phyloP scores from a whole-genome alignment of 2,329 filamentous ascomycete genomes.

The Xylaria sp. region DNA sequence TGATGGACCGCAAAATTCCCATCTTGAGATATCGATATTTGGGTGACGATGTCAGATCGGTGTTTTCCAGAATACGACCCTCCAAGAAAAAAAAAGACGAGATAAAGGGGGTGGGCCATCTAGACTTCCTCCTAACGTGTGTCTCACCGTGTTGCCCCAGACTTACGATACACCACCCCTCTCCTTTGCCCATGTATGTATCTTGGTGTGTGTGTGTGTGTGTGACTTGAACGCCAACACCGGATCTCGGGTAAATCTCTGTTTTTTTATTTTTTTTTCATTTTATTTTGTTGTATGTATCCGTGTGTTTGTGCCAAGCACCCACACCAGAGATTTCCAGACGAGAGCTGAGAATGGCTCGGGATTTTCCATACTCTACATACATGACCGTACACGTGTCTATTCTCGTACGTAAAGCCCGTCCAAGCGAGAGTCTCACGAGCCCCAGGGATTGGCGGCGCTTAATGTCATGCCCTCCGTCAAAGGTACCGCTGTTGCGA shows the following conservation, averaged over 20 bases:
- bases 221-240: background rate
- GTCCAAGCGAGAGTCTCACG: background rate
- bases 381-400: background rate
- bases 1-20: background rate
- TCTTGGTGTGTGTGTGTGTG: no score
- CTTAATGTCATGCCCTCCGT: background rate
- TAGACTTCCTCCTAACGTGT: background rate
- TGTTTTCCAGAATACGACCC: background rate
- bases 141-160: background rate
- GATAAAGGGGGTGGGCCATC: background rate
- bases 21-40: background rate
- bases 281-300: no score
- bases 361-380: background rate
- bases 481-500: background rate
- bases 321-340: background rate
- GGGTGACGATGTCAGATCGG: background rate
- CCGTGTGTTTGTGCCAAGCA: background rate
- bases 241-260: background rate
- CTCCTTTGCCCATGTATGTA: no score
- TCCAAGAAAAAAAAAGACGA: background rate
- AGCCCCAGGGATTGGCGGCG: background rate
- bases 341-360: background rate
- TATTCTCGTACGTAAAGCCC: background rate
- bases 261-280: no score
- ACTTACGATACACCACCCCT: background rate